phyloP scores from a whole-genome alignment of 2,329 filamentous ascomycete genomes.

The Colletotrichum noveboracense region DNA sequence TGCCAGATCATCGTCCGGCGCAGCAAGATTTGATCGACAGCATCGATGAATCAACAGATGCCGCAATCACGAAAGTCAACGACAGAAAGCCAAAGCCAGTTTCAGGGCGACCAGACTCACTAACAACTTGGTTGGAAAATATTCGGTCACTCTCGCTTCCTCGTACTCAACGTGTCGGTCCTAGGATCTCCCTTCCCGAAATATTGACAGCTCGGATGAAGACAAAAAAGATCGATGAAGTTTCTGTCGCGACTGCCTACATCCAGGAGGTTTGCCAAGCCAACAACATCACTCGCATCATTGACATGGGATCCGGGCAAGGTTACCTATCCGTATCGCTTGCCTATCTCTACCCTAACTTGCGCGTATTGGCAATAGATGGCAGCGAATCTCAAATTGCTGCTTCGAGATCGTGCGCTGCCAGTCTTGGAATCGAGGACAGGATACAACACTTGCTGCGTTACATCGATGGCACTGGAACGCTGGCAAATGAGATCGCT shows the following conservation, averaged over 20 bases:
- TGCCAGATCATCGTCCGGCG: slow-evolving; percentile 31
- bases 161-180: slow-evolving; percentile 24
- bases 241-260: slow-evolving; percentile 30
- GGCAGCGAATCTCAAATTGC: slow-evolving; percentile 34
- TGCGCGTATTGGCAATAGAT: slow-evolving; percentile 34
- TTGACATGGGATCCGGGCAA: slow-evolving; percentile 27
- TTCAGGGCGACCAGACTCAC: background rate
- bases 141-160: slow-evolving; percentile 5
- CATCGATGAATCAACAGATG: slow-evolving; percentile 22
- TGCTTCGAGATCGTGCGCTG: slow-evolving; percentile 28
- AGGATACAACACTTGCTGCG: slow-evolving; percentile 28
- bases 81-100: background rate
- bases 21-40: slow-evolving; percentile 34
- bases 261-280: slow-evolving; percentile 27
- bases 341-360: slow-evolving; percentile 30
- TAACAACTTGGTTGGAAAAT: background rate
- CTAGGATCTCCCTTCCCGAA: slow-evolving; percentile 23
- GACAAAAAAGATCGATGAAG: slow-evolving; percentile 34
- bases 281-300: slow-evolving; percentile 28
- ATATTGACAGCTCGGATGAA: slow-evolving; percentile 30
- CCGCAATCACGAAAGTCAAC: background rate
- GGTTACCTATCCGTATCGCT: slow-evolving; percentile 34
- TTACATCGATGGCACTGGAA: slow-evolving; percentile 31
- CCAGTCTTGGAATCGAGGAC: slow-evolving; percentile 25
- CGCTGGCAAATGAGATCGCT: slow-evolving; percentile 26